phyloP scores from a whole-genome alignment of 768 basidiomycete genomes.

The Boletus vinaceobasis region DNA sequence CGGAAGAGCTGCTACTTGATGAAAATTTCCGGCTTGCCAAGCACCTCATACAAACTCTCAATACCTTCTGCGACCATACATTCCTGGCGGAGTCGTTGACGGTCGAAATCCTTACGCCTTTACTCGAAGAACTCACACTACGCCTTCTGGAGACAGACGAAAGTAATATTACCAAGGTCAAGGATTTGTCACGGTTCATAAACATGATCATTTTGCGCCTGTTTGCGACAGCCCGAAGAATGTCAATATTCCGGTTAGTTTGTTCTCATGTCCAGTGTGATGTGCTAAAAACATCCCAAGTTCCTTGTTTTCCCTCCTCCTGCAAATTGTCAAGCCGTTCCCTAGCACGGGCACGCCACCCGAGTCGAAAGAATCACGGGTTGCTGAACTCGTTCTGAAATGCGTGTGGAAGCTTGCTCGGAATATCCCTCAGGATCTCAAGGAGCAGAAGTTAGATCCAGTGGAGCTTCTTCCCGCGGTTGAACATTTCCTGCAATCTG shows the following conservation, averaged over 20 bases:
- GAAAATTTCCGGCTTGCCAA: conserved; percentile 93
- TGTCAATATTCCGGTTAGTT: conserved; percentile 85
- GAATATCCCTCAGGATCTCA: conserved; percentile 89
- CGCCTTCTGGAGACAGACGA: conserved; percentile 94
- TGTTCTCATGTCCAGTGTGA: background rate
- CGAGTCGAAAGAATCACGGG: conserved; percentile 80
- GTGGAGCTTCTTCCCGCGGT: conserved; percentile 88
- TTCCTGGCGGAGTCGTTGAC: conserved; percentile 85
- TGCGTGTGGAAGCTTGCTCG: conserved; percentile 98
- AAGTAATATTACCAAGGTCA: conserved; percentile 74
- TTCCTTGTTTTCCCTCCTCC: conserved; percentile 73
- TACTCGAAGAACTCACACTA: conserved; percentile 90
- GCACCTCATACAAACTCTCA: conserved; percentile 94
- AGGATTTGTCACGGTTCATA: conserved; percentile 93
- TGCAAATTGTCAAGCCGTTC: conserved; percentile 83
- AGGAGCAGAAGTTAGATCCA: conserved; percentile 74
- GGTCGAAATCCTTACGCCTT: conserved; percentile 75
- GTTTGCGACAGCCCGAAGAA: conserved; percentile 86
- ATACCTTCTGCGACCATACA: conserved; percentile 89
- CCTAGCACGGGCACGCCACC: conserved; percentile 65
- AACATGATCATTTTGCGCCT: conserved; percentile 96
- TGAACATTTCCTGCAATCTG: conserved; percentile 89
- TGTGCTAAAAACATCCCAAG: conserved; percentile 13
- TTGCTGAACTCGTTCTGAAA: conserved; percentile 90
- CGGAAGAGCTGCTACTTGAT: conserved; percentile 65